These are phyloP conservation scores for Alternaria hordeiaustralica DNA, from an alignment of 2,329 filamentous ascomycete genomes.

Conservation along the genomic window DNA sequence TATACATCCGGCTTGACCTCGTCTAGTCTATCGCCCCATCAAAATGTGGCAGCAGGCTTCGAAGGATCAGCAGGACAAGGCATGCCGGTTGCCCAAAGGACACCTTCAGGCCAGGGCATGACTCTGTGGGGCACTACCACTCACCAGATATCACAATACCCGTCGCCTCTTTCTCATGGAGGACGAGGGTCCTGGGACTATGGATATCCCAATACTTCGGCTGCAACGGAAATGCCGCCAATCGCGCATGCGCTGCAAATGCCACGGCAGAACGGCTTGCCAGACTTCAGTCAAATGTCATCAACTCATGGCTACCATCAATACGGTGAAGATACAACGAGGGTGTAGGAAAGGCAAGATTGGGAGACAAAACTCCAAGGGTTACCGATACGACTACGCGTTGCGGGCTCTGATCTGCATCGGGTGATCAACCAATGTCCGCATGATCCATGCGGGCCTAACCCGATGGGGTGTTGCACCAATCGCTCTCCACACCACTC, in stretches of 20 bases:
- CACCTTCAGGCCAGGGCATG: conserved; percentile 42
- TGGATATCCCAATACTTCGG: conserved; percentile 39
- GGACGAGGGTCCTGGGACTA: conserved; percentile 48
- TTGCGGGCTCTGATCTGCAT: conserved; percentile 34
- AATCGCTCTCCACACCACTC: conserved; percentile 37
- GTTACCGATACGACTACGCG: conserved; percentile 23
- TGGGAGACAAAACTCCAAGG: conserved; percentile 10
- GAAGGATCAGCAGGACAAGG: conserved; percentile 47
- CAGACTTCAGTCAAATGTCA: conserved; percentile 39
- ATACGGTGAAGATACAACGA: conserved; percentile 48
- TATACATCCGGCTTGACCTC: conserved; percentile 54
- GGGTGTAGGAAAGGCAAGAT: conserved; percentile 33
- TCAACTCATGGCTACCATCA: conserved; percentile 43
- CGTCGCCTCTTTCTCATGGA: conserved; percentile 35
- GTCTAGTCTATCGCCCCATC: conserved; percentile 54
- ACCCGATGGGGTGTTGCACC: conserved; percentile 26
- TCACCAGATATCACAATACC: conserved; percentile 45
- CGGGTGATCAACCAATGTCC: conserved; percentile 44
- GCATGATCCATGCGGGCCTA: conserved; percentile 35
- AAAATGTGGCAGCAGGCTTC: conserved; percentile 49
- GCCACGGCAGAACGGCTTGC: conserved; percentile 40
- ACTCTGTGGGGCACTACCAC: conserved; percentile 42
- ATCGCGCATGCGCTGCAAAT: conserved; percentile 42
- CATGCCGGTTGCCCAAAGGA: conserved; percentile 44
- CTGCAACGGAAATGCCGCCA: conserved; percentile 33